Evolutionary conservation across 148 eudicot species (phyloP), one percentile per base, ranked within the genome.

Genomic region (Persicaria maculosa): DNA sequence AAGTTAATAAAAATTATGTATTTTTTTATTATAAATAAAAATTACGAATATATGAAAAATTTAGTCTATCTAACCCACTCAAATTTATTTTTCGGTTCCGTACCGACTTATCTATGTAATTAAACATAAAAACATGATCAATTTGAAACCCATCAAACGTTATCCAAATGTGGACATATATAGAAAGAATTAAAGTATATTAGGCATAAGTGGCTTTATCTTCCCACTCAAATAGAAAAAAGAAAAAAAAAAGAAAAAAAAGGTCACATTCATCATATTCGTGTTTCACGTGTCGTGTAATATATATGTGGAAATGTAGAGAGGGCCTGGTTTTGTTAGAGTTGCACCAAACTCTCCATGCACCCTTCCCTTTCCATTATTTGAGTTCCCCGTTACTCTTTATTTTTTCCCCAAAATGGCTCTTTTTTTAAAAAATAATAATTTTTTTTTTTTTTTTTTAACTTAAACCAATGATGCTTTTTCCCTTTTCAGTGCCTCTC

Each of bases 381-480:
- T 36, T 25, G 11, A 8, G 20, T 58, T 58, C 22, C 4, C 20
- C 22, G 6, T 55, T 55, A 16, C 17, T 17, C 1, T 6, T 14
- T 12, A 12, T 64, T 47, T 71, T 3, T 70, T 46, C 31, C 54
- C 54, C 19, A 20, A 20, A 52, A 72, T 20, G 58, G 55, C 22
- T 11, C 3, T 1, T 31, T 50, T 20, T 22, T 0, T 0, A 0
- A 22, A 22, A 22, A 22, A 22, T n/a, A 22, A 22, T 22, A 22
- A 20, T 52, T 8, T 47, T 31, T 7, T 47, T 44, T 62, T 14
- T 5, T 67, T 4, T 9, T 17, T 6, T 20, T 11, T 6, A 75
- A 48, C 80, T 77, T 74, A 74, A 76, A 20, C 71, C 48, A 47
- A 40, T 15, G 36, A 72, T 40, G 58, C 71, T 58, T 74, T 17